Conservation (phyloP, 768 basidiomycete genomes). For the Tylopilus intermedius region DNA sequence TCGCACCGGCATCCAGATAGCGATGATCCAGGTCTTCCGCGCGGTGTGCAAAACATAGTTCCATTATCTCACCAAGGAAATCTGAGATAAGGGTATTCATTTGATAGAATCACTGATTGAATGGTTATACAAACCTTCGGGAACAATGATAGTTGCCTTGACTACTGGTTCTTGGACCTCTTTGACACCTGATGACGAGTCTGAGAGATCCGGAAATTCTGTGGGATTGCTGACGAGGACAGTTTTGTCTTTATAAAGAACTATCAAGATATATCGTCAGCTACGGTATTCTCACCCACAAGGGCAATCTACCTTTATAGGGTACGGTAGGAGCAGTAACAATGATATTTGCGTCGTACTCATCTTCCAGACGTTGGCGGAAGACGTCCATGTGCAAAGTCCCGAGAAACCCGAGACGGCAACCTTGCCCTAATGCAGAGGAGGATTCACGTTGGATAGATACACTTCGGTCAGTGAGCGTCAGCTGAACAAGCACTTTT, state of each 20-base stretch:
- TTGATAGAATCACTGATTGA: background rate
- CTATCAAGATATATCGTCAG: conserved; percentile 35
- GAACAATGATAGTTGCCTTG: conserved; percentile 89
- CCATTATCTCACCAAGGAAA: conserved; percentile 95
- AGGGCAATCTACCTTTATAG: conserved; percentile 57
- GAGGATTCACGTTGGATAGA: conserved; percentile 90
- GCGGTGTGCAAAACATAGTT: conserved; percentile 81
- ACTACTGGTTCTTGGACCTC: conserved; percentile 91
- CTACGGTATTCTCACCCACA: background rate
- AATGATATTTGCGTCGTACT: conserved; percentile 91
- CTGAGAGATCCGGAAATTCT: conserved; percentile 84
- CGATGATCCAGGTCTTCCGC: conserved; percentile 79
- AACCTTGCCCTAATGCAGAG: conserved; percentile 91
- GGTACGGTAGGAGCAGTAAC: conserved; percentile 96
- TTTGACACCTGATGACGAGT: conserved; percentile 54
- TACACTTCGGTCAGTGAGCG: conserved; percentile 83
- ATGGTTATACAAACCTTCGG: conserved; percentile 59
- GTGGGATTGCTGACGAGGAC: conserved; percentile 84
- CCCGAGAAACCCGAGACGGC: conserved; percentile 90
- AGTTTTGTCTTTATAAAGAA: conserved; percentile 64
- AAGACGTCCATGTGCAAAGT: conserved; percentile 96
- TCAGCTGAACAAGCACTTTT: conserved; percentile 47
- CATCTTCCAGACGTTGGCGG: conserved; percentile 93
- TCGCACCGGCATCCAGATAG: conserved; percentile 63
- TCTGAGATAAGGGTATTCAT: conserved; percentile 40